These are phyloP conservation scores for Chrysanthemum seticuspe DNA, from an alignment of 129 eudicot species.

Conservation along the genomic window DNA sequence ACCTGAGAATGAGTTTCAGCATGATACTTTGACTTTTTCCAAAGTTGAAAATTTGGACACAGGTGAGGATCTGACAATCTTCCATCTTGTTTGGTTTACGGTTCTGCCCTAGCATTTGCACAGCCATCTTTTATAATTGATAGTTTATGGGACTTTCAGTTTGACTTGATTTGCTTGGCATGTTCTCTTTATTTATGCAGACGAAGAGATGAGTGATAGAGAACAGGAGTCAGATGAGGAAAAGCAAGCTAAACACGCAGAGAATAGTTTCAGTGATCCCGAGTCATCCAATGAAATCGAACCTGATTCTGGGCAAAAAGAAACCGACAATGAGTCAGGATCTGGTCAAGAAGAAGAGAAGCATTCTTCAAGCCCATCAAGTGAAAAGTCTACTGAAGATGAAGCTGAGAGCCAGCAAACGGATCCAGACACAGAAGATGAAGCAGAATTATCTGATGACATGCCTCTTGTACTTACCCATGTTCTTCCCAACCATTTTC, in stretches of 20 bases:
- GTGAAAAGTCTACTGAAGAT: slow-evolving; percentile 30
- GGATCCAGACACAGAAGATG: too few species aligned
- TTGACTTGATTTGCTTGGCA: neutral
- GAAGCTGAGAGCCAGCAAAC: slow-evolving; percentile 15
- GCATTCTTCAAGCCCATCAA: slow-evolving; percentile 23
- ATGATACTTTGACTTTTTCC: slow-evolving; percentile 34
- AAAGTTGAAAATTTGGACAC: slow-evolving; percentile 47
- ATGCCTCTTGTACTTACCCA: slow-evolving; percentile 60
- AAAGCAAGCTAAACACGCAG: slow-evolving; percentile 29
- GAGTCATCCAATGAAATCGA: slow-evolving; percentile 36
- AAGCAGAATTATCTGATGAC: slow-evolving; percentile 53
- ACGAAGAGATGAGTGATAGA: slow-evolving; percentile 39
- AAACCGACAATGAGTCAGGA: slow-evolving; percentile 26
- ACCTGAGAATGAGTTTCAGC: slow-evolving; percentile 24
- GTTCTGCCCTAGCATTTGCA: too few species aligned
- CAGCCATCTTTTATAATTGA: neutral
- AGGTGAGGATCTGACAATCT: slow-evolving; percentile 35
- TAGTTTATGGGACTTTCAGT: neutral
- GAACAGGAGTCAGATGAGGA: neutral
- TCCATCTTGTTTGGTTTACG: neutral
- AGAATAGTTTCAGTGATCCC: slow-evolving; percentile 38
- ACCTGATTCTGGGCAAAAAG: slow-evolving; percentile 30
- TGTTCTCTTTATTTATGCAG: slow-evolving; percentile 22
- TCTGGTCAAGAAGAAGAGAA: slow-evolving; percentile 41
- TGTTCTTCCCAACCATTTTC: neutral